Base-by-base conservation (phyloP, 495 filamentous ascomycete species). In the Penicillium cosmopolitanum region DNA sequence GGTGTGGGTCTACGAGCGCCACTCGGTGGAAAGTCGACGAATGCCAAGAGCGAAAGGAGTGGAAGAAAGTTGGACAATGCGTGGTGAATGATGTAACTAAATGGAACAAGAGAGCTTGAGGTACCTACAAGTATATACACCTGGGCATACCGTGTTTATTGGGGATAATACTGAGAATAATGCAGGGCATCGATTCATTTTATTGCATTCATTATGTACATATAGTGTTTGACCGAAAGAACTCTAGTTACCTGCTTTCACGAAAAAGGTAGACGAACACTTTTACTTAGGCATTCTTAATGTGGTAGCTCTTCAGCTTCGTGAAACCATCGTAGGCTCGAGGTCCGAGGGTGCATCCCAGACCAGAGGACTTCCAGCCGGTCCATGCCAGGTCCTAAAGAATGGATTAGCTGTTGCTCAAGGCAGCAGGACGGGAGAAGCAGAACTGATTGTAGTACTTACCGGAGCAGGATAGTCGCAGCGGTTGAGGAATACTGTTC, bases 331-430 rank as follows among this genome's bases (percentile, higher is more conserved):
- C 95, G 66, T 93, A 98, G 6, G 91, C 96, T 56, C 91, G 94
- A 63, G 78, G 90, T 71, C 93, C 95, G 70, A 98, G 73, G 1
- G 93, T 97, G 53, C 88, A 87, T 28, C 95, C 95, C 69, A 91
- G 89, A 44, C 95, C 95, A 23, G 92, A 96, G 64, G 93, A 89
- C 79, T 98, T 98, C 94, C 93, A 97, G 5, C 95, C 95, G 2
- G 91, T 93, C 95, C 95, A 98, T 12, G 95, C 95, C 50, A 98
- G 89, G 73, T 98, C 95, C 89, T 96, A n/a, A 7, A 44, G 16
- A 9, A 73, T 56, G 66, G 60, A 28, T 53, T 10, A 25, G 25
- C 73, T 66, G 70, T 31, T 38, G 53, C 21, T 40, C 19, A 1
- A 42, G 36, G 60, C 36, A 38, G 9, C 19, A 1, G 36, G 34